phyloP scores from a whole-genome alignment of 768 basidiomycete genomes.

The Coprinellus aureogranulatus region DNA sequence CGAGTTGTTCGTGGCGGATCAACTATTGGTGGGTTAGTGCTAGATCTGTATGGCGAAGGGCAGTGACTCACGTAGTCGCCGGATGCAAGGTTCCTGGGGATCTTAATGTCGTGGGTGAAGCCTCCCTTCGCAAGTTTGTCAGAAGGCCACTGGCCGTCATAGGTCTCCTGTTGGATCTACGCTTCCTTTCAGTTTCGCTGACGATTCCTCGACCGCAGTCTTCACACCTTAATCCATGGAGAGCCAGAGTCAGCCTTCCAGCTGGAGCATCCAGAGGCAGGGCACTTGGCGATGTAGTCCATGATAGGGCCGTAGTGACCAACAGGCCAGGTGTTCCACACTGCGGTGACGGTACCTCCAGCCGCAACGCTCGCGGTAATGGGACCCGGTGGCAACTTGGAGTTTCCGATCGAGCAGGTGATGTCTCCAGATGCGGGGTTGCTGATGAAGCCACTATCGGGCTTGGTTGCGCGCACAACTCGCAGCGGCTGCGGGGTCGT shows the following conservation, averaged over 20 bases:
- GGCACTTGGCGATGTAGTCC: conserved; percentile 40
- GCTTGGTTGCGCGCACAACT: conserved; percentile 34
- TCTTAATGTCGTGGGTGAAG: conserved; percentile 34
- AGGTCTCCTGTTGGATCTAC: conserved; percentile 36
- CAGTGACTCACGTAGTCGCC: conserved; percentile 31
- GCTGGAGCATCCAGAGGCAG: conserved; percentile 31
- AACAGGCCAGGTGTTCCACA: conserved; percentile 40
- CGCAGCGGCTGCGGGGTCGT: conserved; percentile 35
- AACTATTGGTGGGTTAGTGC: conserved; percentile 18
- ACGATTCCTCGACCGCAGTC: background rate
- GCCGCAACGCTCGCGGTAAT: conserved; percentile 35
- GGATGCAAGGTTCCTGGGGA: conserved; percentile 36
- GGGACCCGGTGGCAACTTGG: conserved; percentile 32
- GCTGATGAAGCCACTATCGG: conserved; percentile 34
- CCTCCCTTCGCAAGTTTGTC: conserved; percentile 33
- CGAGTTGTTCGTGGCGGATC: conserved; percentile 39
- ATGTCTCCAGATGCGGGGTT: conserved; percentile 31
- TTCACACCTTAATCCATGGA: conserved; percentile 38
- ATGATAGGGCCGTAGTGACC: conserved; percentile 39
- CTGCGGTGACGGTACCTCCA: conserved; percentile 30
- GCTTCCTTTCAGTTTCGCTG: background rate
- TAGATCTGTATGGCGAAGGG: background rate
- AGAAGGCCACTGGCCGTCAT: conserved; percentile 36
- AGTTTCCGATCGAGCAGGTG: conserved; percentile 38
- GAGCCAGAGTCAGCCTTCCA: conserved; percentile 35